Base-by-base conservation (phyloP, 805 yeast species). In the Wickerhamiella alocasiicola region DNA sequence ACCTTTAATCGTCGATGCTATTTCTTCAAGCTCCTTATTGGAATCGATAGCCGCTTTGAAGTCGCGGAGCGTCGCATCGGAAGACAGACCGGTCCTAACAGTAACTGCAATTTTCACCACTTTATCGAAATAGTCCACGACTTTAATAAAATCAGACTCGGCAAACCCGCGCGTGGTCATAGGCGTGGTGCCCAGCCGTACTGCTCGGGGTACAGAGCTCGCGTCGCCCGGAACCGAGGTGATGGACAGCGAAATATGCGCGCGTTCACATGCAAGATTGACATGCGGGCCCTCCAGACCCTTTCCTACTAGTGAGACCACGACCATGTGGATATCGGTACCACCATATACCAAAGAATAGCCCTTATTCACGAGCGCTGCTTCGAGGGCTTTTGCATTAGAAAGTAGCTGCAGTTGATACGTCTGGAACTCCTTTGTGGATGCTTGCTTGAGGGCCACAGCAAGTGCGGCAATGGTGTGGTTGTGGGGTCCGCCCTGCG, bases 401-500 rank as follows among this genome's bases (percentile, higher is more conserved):
- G 74, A 70, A 59, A 88, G 68, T 28, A 91, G 95, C 57, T 81
- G 81, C 54, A 71, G 59, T 68, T 91, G 97, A 67, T 88, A 88
- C 55, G 74, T 80, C 61, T 75, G 81, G 68, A 79, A 91, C 62
- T 85, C 97, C 45, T 91, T 93, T 38, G 84, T 70, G 49, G 74
- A 71, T 43, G 95, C 93, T 68, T 91, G 98, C 59, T 85, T 85
- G 61, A 91, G 74, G 34, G 98, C 97, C 47, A 87, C 91, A 12
- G 97, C 95, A 56, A 91, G 68, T 18, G 98, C 97, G 51, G 95
- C 79, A 58, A 91, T 91, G 49, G 98, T 91, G 67, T 91, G 98
- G 70, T 91, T 91, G 66, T 91, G 97, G 55, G 98, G 98, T 60
- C 98, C 98, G 70, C 98, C 98, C 69, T 91, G 98, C 62, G 88